These are phyloP conservation scores for Globisporangium nodosum DNA, from an alignment of 352 stramenopile species.

Conservation along the genomic window DNA sequence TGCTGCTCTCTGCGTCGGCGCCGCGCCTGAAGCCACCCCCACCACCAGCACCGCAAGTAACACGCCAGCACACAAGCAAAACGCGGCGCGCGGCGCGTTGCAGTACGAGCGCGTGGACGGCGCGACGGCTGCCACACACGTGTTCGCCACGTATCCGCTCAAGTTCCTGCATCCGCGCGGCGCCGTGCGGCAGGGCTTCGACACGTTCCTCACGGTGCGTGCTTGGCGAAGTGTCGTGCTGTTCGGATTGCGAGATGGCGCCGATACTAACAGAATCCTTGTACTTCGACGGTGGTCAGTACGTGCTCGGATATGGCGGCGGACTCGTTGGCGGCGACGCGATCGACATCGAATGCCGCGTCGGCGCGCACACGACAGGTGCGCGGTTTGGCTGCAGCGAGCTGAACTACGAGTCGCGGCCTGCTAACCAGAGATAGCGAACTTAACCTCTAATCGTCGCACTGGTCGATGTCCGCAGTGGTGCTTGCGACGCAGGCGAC, in stretches of 20 bases:
- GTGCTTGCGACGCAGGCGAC: constrained; percentile 78
- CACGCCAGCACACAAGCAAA: background rate
- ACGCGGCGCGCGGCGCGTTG: constrained; percentile 35
- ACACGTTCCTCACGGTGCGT: constrained; percentile 72
- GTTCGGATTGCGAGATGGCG: background rate
- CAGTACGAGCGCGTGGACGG: constrained; percentile 69
- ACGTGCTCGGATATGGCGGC: constrained; percentile 79
- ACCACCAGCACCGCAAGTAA: background rate
- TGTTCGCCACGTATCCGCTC: constrained; percentile 81
- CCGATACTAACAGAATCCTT: background rate
- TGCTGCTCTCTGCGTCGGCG: background rate
- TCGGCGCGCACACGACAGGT: constrained; percentile 47
- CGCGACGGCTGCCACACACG: constrained; percentile 55
- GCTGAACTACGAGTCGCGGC: background rate
- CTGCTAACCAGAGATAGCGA: background rate
- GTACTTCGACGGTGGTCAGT: constrained; percentile 24
- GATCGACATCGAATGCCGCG: constrained; percentile 52
- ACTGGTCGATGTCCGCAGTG: constrained; percentile 22
- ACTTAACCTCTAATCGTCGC: constrained; percentile 1
- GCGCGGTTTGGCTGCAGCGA: background rate
- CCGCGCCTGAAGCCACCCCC: background rate
- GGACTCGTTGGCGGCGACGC: constrained; percentile 75
- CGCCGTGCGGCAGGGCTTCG: constrained; percentile 50
- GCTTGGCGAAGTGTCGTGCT: background rate
- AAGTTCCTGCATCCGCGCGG: constrained; percentile 81